Conservation (phyloP, 768 basidiomycete species). For the Collybia mongolica region DNA sequence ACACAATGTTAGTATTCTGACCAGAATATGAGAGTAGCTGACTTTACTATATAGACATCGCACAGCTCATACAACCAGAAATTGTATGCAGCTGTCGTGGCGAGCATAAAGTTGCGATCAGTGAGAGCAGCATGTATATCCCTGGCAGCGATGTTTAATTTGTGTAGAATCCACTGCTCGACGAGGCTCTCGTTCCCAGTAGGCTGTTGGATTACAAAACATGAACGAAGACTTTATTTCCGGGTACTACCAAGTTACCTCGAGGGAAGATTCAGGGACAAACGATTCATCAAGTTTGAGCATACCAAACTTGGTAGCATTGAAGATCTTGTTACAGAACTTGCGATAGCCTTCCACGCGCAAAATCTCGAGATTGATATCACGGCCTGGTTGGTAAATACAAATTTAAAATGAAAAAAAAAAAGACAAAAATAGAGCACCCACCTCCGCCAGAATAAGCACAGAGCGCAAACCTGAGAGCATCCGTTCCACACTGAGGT, state of each 20-base stretch:
- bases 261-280: slow-evolving; percentile 64
- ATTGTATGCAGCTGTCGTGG: slow-evolving; percentile 81
- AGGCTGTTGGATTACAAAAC: slow-evolving; percentile 46
- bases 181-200: slow-evolving; percentile 90
- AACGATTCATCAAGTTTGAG: slow-evolving; percentile 88
- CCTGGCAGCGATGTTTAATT: slow-evolving; percentile 77
- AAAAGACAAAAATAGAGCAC: not conserved
- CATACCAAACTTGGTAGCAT: slow-evolving; percentile 99
- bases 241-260: slow-evolving; percentile 43
- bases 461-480: slow-evolving; percentile 91
- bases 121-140: slow-evolving; percentile 76
- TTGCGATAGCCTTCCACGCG: slow-evolving; percentile 98
- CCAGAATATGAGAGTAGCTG: not conserved
- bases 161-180: slow-evolving; percentile 94
- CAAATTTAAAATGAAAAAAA: not conserved
- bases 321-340: slow-evolving; percentile 99
- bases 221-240: not conserved
- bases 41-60: slow-evolving; percentile 92
- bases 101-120: slow-evolving; percentile 90
- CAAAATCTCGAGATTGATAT: slow-evolving; percentile 95
- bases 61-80: slow-evolving; percentile 99
- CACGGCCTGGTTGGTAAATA: slow-evolving; percentile 67
- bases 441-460: slow-evolving; percentile 90
- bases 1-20: slow-evolving; percentile 5
- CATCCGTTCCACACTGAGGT: slow-evolving; percentile 97